These are phyloP conservation scores for Monosporascus sp. DNA, from an alignment of 2,329 filamentous ascomycete species.

Conservation along the genomic window DNA sequence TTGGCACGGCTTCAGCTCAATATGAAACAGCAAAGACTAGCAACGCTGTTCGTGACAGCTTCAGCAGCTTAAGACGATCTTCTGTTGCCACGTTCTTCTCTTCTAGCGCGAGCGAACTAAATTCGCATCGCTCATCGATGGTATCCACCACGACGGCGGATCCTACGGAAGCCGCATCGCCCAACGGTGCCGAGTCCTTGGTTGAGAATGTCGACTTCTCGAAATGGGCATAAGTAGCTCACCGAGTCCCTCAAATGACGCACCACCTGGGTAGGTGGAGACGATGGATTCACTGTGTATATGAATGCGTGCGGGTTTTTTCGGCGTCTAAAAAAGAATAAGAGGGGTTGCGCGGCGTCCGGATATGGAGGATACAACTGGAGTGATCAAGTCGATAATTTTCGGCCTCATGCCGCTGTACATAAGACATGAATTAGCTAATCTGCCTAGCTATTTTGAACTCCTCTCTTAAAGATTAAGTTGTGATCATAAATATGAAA, in stretches of 20 bases:
- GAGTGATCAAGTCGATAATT: conserved; percentile 23
- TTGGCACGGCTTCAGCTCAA: conserved; percentile 25
- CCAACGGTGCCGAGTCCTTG: conserved; percentile 30
- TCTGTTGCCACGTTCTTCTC: conserved; percentile 63
- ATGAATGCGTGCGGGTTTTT: conserved; percentile 7
- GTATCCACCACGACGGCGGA: conserved; percentile 50
- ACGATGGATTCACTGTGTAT: conserved; percentile 13
- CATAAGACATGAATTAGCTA: no score
- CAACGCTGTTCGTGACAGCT: conserved; percentile 54
- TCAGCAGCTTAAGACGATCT: conserved; percentile 55
- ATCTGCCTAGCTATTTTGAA: conserved; percentile 2
- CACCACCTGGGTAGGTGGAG: conserved; percentile 2
- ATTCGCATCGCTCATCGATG: conserved; percentile 54
- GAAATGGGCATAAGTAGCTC: conserved; percentile 35
- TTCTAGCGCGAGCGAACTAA: conserved; percentile 46
- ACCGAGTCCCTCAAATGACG: not conserved
- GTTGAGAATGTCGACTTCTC: conserved; percentile 47
- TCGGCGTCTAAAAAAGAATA: conserved; percentile 16
- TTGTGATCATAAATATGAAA: no score
- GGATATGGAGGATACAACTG: conserved; percentile 34
- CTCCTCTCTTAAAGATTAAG: no score
- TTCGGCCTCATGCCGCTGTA: no score
- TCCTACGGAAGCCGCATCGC: conserved; percentile 44
- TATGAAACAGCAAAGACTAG: conserved; percentile 34
- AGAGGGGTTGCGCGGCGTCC: conserved; percentile 23